Evolutionary conservation across 164 flowering plant species (phyloP), one percentile per base, ranked within the genome.

Genomic region (Chloranthus sessilifolius): DNA sequence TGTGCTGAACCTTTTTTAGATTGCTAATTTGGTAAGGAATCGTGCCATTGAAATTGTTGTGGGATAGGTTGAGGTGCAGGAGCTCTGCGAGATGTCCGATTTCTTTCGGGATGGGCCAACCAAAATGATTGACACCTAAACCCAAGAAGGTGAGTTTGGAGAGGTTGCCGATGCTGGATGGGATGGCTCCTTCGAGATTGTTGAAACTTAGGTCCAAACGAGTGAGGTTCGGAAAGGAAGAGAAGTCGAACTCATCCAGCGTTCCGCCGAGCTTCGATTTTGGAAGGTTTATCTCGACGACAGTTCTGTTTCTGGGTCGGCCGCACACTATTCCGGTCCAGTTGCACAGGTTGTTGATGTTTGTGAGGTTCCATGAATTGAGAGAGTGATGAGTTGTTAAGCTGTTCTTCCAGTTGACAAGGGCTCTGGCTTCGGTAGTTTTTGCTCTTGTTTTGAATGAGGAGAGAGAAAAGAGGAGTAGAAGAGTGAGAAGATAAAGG

Each of bases 61-160:
- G 3, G 17, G 35, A 17, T 10, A 46, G 35, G 24, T 17, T 9
- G 17, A 41, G 44, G 36, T 33, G 33, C 33, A 29, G 33, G 33
- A 29, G 33, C n/a, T n/a, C n/a, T n/a, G n/a, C n/a, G 36, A 33
- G 36, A 12, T 33, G 7, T 7, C 36, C 36, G 12, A 33, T 33
- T 12, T 33, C 36, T 12, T 33, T 12, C 7, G 36, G 36, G 8
- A 33, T 33, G 7, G 36, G 36, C 12, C 36, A 7, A 7, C 8
- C 12, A 12, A 33, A 33, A 12, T 33, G 36, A 33, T 33, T 33
- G 8, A 12, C 36, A 7, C 36, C 36, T 12, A 33, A 12, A 12
- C 25, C 47, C 5, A 43, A 22, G 24, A 17, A 10, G 33, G 31
- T 45, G 49, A 45, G 49, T 24, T 26, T 45, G 29, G 49, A 25